phyloP scores from a whole-genome alignment of 371 early-diverging fungal species.

The Parasitella parasitica region DNA sequence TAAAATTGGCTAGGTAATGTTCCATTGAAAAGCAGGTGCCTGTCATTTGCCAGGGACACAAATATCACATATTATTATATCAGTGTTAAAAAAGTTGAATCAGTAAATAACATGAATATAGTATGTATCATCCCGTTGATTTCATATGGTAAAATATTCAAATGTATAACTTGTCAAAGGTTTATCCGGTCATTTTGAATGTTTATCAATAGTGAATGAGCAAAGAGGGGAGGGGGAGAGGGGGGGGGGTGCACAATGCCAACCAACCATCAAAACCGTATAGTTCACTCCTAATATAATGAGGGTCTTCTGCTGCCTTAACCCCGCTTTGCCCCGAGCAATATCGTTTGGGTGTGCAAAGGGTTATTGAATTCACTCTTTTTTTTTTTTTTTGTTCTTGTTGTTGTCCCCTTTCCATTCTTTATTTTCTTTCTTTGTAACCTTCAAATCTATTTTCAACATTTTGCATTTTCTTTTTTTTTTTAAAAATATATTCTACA shows the following conservation, averaged over 20 bases:
- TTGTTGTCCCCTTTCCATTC: background rate
- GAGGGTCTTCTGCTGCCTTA: background rate
- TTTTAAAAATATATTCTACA: background rate
- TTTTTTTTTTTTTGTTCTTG: background rate
- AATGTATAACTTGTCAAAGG: background rate
- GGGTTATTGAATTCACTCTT: background rate
- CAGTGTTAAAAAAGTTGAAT: background rate
- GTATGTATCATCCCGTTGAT: no score
- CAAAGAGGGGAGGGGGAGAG: background rate
- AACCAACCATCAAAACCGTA: background rate
- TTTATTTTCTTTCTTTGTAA: background rate
- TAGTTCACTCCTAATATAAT: background rate
- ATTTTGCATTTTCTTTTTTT: background rate
- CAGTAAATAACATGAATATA: background rate
- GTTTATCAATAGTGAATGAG: background rate
- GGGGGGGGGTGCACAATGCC: background rate
- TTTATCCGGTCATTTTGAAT: background rate
- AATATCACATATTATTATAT: background rate
- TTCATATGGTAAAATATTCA: background rate
- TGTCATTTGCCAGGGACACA: background rate
- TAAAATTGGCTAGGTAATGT: background rate
- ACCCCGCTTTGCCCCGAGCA: constrained; percentile 1
- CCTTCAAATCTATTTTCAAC: background rate
- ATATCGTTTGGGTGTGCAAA: background rate
- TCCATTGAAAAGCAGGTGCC: background rate